Conservation (phyloP, 2,329 filamentous ascomycete species). For the Neonectria faginata region DNA sequence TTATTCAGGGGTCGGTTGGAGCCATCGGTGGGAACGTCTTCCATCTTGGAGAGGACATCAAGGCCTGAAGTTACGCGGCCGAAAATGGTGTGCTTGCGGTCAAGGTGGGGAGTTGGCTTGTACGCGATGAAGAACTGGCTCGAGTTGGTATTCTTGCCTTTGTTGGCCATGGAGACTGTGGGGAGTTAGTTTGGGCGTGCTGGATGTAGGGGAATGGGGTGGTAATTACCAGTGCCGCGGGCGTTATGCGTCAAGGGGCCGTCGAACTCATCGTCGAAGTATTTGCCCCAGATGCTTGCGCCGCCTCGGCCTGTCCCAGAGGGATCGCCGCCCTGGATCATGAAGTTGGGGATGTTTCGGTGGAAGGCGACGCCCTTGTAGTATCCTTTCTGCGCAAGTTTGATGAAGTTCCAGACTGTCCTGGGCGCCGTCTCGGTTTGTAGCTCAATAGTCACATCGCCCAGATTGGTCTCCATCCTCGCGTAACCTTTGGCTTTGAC, state of each 20-base stretch:
- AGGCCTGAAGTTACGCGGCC: constrained; percentile 83
- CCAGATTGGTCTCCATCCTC: constrained; percentile 86
- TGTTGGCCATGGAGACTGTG: constrained; percentile 89
- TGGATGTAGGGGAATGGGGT: constrained; percentile 50
- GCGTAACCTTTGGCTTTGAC: constrained; percentile 93
- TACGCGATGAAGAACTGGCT: constrained; percentile 97
- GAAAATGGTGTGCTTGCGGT: constrained; percentile 98
- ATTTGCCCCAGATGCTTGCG: constrained; percentile 90
- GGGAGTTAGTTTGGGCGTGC: constrained; percentile 19
- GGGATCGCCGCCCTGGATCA: constrained; percentile 97
- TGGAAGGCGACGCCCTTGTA: constrained; percentile 89
- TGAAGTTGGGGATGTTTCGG: constrained; percentile 94
- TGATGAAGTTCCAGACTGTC: constrained; percentile 97
- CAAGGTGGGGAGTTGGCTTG: constrained; percentile 83
- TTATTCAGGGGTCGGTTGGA: constrained; percentile 80
- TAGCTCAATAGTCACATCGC: constrained; percentile 88
- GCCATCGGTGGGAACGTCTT: constrained; percentile 80
- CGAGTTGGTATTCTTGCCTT: constrained; percentile 97
- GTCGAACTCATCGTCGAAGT: constrained; percentile 94
- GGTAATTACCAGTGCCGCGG: constrained; percentile 70
- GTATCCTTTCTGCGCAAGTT: constrained; percentile 88
- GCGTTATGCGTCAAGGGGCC: constrained; percentile 86
- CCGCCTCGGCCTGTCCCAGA: constrained; percentile 94
- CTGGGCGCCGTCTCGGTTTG: constrained; percentile 91
- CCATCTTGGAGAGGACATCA: constrained; percentile 79